Evolutionary conservation across 2,329 filamentous ascomycete species (phyloP).

Genomic region (Talaromyces sp.): DNA sequence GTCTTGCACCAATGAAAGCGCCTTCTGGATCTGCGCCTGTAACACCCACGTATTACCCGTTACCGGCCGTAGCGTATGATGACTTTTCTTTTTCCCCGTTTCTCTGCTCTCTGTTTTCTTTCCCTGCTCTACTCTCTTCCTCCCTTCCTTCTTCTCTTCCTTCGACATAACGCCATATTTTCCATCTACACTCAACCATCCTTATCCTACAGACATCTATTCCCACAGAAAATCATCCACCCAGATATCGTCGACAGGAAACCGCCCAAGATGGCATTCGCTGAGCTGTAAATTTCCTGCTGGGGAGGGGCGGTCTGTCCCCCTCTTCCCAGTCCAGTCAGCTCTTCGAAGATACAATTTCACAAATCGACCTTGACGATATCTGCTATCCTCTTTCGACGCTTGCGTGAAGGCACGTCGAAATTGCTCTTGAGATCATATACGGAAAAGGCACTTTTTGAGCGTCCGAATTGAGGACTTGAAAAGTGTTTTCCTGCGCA

Average conservation of each 20-base stretch:
- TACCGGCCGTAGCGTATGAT: slow-evolving; percentile 4
- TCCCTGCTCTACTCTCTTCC: slow-evolving; percentile 14
- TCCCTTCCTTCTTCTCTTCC: slow-evolving; percentile 17
- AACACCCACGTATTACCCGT: not conserved
- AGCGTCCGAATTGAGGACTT: slow-evolving; percentile 31
- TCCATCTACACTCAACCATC: slow-evolving; percentile 21
- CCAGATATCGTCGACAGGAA: slow-evolving; percentile 66
- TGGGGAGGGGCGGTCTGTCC: slow-evolving; percentile 59
- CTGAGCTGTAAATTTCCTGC: slow-evolving; percentile 88
- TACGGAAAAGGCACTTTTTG: slow-evolving; percentile 37
- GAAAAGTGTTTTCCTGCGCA: slow-evolving; percentile 34
- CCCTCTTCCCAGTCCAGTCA: slow-evolving; percentile 65
- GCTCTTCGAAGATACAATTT: slow-evolving; percentile 67
- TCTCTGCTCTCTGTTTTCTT: slow-evolving; percentile 4
- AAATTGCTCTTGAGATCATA: slow-evolving; percentile 55
- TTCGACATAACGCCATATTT: slow-evolving; percentile 16
- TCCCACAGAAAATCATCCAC: slow-evolving; percentile 19
- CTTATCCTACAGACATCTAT: too few species aligned
- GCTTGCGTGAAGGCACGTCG: slow-evolving; percentile 48
- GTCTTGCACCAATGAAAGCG: slow-evolving; percentile 6
- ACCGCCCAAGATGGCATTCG: slow-evolving; percentile 71
- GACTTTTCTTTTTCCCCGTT: slow-evolving; percentile 12
- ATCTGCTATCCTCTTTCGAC: slow-evolving; percentile 54
- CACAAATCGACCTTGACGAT: slow-evolving; percentile 48
- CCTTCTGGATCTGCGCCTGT: slow-evolving; percentile 5